These are phyloP conservation scores for Gomphus sp. DNA, from an alignment of 1,284 basidiomycete genomes.

Conservation along the genomic window DNA sequence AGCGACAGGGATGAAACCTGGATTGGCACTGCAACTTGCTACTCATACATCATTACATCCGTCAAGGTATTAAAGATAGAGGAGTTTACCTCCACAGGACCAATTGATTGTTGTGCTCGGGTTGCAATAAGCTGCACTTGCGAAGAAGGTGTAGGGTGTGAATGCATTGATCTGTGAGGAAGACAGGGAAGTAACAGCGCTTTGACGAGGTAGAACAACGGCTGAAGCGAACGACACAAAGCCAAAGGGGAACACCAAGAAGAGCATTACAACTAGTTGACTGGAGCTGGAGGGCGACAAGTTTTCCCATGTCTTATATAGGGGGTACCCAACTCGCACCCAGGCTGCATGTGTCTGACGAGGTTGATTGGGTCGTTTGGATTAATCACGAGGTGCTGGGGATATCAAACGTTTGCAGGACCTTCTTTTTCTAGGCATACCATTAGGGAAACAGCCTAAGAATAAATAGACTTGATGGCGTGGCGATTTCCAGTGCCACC, in stretches of 20 bases:
- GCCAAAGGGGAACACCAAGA: neutral
- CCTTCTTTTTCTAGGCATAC: too few species aligned
- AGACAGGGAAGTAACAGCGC: slow-evolving; percentile 28
- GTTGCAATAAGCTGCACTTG: slow-evolving; percentile 45
- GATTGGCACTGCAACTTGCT: slow-evolving; percentile 46
- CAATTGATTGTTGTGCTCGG: slow-evolving; percentile 37
- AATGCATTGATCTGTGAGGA: slow-evolving; percentile 34
- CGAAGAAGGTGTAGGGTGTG: slow-evolving; percentile 46
- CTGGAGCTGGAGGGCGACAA: neutral
- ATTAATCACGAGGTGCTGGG: too few species aligned
- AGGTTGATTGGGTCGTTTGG: too few species aligned
- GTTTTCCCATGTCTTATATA: neutral
- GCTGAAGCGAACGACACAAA: slow-evolving; percentile 1
- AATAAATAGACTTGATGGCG: too few species aligned
- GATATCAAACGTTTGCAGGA: too few species aligned
- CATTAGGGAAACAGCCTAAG: too few species aligned
- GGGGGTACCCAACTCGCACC: too few species aligned
- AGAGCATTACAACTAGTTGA: neutral
- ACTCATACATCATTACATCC: neutral
- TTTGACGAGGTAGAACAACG: slow-evolving; percentile 4
- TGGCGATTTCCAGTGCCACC: too few species aligned
- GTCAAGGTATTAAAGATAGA: neutral
- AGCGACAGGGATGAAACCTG: slow-evolving; percentile 44
- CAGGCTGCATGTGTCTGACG: neutral
- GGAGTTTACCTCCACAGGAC: slow-evolving; percentile 43